Evolutionary conservation across 257 asterid genomes (phyloP), one percentile per base, ranked within the genome.

Genomic region (Knoxia roxburghii): DNA sequence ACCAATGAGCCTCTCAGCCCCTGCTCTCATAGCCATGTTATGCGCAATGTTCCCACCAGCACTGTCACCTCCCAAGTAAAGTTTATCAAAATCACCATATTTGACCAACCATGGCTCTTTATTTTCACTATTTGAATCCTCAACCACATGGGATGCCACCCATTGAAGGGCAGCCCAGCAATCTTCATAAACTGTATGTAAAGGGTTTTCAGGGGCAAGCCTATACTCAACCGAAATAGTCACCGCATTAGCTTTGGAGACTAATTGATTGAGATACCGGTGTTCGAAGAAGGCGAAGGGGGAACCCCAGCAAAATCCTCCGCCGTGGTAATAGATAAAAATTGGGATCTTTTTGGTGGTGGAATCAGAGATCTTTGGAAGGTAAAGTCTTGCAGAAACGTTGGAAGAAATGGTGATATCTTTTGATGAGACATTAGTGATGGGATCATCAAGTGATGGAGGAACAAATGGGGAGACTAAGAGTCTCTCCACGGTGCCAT

Each of bases 201-300:
- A 55, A 53, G 67, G 82, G 75, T 82, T 67, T 33, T 86, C 93
- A 2, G 93, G 93, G 10, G 89, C 85, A 7, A 76, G 77, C 9
- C 85, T 73, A n/a, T 79, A 76, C 52, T 79, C 74, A 1, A 79
- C 77, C 14, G 84, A 79, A 40, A 79, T 43, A 0, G 61, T 59
- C 18, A 79, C 2, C 4, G 27, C 72, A 15, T 70, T 66, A 10
- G 75, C 55, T 70, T 63, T 65, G 3, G 76, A 26, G 1, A 53
- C 72, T 3, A 73, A 1, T 0, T 46, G 23, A 49, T 69, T 79
- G 0, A 76, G 4, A 17, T 54, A 76, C 27, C 75, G 79, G 5
- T 80, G 77, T 55, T 63, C 8, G 5, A 59, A 17, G 7, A 8
- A 18, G 43, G 75, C 70, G 66, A 70, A 80, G 41, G 79, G 75